Conservation (phyloP, 805 yeast species). For the Lipomyces spencermartinsiae region DNA sequence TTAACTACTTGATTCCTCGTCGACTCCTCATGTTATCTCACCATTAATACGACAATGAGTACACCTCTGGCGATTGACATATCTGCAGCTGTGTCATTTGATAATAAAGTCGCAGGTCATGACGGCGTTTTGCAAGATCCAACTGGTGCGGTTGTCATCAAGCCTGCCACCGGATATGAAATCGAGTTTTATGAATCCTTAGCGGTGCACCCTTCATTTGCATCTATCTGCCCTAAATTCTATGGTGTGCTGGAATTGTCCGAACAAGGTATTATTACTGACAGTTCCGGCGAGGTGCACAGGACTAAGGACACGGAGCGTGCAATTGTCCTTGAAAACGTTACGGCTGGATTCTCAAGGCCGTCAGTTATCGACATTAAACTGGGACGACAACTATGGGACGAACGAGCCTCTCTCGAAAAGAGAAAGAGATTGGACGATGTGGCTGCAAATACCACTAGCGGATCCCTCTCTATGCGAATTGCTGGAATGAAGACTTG, state of each 20-base stretch:
- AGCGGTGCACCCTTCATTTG: conserved; percentile 42
- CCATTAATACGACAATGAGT: background rate
- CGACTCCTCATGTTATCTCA: background rate
- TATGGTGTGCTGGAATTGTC: conserved; percentile 65
- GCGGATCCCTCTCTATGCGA: conserved; percentile 76
- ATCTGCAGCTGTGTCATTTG: conserved; percentile 28
- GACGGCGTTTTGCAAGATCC: conserved; percentile 71
- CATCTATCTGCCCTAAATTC: conserved; percentile 58
- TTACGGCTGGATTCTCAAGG: conserved; percentile 60
- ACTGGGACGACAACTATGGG: conserved; percentile 75
- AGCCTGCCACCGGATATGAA: conserved; percentile 70
- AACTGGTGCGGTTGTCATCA: conserved; percentile 73
- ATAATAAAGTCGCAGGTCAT: conserved; percentile 86
- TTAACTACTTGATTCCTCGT: no score
- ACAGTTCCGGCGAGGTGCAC: conserved; percentile 37
- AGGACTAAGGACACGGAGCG: conserved; percentile 30
- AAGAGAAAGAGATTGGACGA: conserved; percentile 65
- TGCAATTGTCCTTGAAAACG: conserved; percentile 71
- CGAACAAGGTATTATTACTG: conserved; percentile 44
- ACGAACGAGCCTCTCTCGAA: conserved; percentile 59
- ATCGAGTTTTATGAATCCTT: conserved; percentile 68
- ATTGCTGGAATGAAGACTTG: conserved; percentile 85
- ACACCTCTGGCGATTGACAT: conserved; percentile 8
- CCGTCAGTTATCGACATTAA: conserved; percentile 87
- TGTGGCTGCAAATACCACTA: conserved; percentile 77